Conservation (phyloP, 805 yeast species). For the Blastobotrys parvus region DNA sequence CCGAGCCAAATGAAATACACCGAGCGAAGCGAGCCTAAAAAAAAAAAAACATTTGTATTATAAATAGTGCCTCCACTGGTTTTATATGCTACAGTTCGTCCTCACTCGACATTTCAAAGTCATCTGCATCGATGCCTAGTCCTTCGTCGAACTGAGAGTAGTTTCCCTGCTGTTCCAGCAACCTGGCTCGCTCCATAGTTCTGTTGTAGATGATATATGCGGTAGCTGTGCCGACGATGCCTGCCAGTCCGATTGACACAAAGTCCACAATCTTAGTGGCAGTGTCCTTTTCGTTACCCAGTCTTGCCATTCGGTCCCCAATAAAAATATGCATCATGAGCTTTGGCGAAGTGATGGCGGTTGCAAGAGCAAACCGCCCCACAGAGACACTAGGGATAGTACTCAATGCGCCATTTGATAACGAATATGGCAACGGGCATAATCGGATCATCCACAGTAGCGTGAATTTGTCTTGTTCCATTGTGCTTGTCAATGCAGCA, state of each 20-base stretch:
- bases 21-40: too few relatives aligned
- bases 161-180: conserved; percentile 18
- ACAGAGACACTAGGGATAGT: conserved; percentile 70
- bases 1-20: too few relatives aligned
- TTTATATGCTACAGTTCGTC: too few relatives aligned
- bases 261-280: conserved; percentile 53
- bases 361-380: conserved; percentile 58
- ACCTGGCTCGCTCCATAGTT: conserved; percentile 29
- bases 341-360: conserved; percentile 74
- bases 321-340: conserved; percentile 65
- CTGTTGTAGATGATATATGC: conserved; percentile 60
- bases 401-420: conserved; percentile 88
- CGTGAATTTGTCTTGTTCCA: conserved; percentile 62
- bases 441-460: conserved; percentile 65
- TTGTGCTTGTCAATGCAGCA: conserved; percentile 63
- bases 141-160: conserved; percentile 13
- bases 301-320: conserved; percentile 62
- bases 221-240: conserved; percentile 44
- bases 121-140: conserved; percentile 21
- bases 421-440: conserved; percentile 89
- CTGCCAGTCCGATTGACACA: conserved; percentile 51
- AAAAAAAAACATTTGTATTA: too few relatives aligned
- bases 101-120: conserved; percentile 22
- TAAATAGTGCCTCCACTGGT: too few relatives aligned
- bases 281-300: conserved; percentile 48